Conservation (phyloP, 2,329 filamentous ascomycete genomes). For the Chaetomium sp. region DNA sequence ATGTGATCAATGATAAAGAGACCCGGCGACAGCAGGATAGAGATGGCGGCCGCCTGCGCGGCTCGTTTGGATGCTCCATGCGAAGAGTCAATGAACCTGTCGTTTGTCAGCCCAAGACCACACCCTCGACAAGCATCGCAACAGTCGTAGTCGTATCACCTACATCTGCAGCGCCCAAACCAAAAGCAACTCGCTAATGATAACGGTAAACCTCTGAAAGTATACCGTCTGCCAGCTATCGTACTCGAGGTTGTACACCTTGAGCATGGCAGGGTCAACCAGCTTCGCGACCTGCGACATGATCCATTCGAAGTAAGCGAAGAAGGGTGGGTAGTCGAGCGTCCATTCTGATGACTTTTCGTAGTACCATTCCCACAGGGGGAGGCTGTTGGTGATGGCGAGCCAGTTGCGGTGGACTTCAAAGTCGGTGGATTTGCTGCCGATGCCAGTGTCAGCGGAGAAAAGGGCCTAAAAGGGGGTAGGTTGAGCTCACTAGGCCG, state of each 20-base stretch:
- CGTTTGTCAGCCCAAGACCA: slow-evolving; percentile 6
- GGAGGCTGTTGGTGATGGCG: slow-evolving; percentile 88
- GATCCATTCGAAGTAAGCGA: slow-evolving; percentile 94
- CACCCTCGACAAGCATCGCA: not conserved
- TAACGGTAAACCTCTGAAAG: slow-evolving; percentile 89
- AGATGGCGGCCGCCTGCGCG: slow-evolving; percentile 84
- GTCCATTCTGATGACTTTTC: slow-evolving; percentile 99
- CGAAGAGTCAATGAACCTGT: slow-evolving; percentile 75
- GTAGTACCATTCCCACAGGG: slow-evolving; percentile 89
- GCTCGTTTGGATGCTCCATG: slow-evolving; percentile 67
- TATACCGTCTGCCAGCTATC: slow-evolving; percentile 92
- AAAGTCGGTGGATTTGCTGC: slow-evolving; percentile 96
- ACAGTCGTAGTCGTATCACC: not conserved
- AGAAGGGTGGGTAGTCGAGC: slow-evolving; percentile 97
- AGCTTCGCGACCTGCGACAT: slow-evolving; percentile 79
- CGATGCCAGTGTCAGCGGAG: slow-evolving; percentile 23
- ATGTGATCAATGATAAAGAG: slow-evolving; percentile 97
- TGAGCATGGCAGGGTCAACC: slow-evolving; percentile 79
- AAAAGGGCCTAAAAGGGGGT: not conserved
- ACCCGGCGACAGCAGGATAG: slow-evolving; percentile 86
- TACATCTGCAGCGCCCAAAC: slow-evolving; percentile 79
- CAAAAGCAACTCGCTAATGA: slow-evolving; percentile 80
- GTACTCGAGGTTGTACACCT: slow-evolving; percentile 78
- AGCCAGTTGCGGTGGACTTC: slow-evolving; percentile 99
- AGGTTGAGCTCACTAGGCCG: slow-evolving; percentile 75